Conservation (phyloP, 73 alveolate species). For the Tetrahymena borealis region DNA sequence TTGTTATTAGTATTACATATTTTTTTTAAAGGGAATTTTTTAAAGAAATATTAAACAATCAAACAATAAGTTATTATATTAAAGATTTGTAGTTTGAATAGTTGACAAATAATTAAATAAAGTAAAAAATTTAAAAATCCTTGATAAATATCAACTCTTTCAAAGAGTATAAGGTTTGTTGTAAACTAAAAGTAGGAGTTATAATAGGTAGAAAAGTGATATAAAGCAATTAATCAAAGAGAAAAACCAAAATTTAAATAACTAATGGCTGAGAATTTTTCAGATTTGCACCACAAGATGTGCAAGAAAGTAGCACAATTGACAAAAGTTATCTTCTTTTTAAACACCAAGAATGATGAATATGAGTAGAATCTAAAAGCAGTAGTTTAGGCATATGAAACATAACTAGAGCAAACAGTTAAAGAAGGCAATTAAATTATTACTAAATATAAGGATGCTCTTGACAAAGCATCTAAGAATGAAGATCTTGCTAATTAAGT, state of each 20-base stretch:
- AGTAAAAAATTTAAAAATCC: too few relatives aligned
- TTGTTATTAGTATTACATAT: too few relatives aligned
- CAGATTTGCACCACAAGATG: constrained; percentile 31
- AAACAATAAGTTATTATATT: too few relatives aligned
- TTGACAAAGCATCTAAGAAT: constrained; percentile 54
- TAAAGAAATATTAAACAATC: too few relatives aligned
- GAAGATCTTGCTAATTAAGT: constrained; percentile 45
- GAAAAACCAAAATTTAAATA: background rate
- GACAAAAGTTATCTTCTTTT: constrained; percentile 88
- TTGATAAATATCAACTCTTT: too few relatives aligned
- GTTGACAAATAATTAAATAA: too few relatives aligned
- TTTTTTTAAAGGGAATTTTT: too few relatives aligned
- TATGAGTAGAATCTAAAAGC: constrained; percentile 47
- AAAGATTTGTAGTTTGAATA: too few relatives aligned
- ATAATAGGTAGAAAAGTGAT: background rate
- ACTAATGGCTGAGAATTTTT: background rate
- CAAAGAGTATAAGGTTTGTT: too few relatives aligned
- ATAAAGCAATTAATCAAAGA: background rate
- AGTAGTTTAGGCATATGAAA: constrained; percentile 74
- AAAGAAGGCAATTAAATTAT: constrained; percentile 81
- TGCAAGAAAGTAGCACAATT: constrained; percentile 78
- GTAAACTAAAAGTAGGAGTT: background rate
- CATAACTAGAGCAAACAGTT: constrained; percentile 76
- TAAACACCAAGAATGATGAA: constrained; percentile 90
- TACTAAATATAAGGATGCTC: constrained; percentile 55